A percentile compares a stretch with the other conserved stretches of the same genome.
Evolutionary conservation across 106 monocot species (phyloP).

Genomic region (Dioscorea zingiberensis): DNA sequence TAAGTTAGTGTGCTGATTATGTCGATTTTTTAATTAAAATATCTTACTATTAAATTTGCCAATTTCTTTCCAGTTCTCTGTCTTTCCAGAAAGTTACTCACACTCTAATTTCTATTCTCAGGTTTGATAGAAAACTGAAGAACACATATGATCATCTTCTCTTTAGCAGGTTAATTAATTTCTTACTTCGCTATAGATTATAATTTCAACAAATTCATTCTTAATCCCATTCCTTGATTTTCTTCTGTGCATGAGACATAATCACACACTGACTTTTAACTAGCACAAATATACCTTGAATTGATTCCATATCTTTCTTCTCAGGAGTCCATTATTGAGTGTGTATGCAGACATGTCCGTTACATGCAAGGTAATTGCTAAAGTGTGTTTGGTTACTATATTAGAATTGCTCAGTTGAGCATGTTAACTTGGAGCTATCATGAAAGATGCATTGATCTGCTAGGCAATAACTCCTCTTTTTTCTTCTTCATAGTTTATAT

Average conservation of each 20-base stretch:
- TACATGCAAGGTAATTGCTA: slow-evolving; percentile 74
- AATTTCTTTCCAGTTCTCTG: too few species aligned
- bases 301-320: slow-evolving; percentile 6
- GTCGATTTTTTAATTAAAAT: too few species aligned
- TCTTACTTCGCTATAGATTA: not conserved
- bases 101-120: slow-evolving; percentile 21
- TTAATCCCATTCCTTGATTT: not conserved
- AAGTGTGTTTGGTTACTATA: not conserved
- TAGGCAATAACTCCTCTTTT: not conserved
- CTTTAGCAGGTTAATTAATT: slow-evolving; percentile 75
- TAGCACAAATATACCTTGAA: too few species aligned
- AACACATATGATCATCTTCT: slow-evolving; percentile 97
- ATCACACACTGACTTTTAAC: not conserved
- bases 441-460: too few species aligned
- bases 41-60: too few species aligned
- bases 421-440: too few species aligned
- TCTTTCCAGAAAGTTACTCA: not conserved
- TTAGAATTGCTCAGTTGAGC: not conserved
- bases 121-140: slow-evolving; percentile 98
- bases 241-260: not conserved
- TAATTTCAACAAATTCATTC: not conserved
- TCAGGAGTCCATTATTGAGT: slow-evolving; percentile 89
- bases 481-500: not conserved
- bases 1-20: not conserved
- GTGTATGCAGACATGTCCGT: slow-evolving; percentile 99